Evolutionary conservation across 148 eudicot genomes (phyloP), one percentile per base, ranked within the genome.

Genomic region (Camellia lanceoleosa): DNA sequence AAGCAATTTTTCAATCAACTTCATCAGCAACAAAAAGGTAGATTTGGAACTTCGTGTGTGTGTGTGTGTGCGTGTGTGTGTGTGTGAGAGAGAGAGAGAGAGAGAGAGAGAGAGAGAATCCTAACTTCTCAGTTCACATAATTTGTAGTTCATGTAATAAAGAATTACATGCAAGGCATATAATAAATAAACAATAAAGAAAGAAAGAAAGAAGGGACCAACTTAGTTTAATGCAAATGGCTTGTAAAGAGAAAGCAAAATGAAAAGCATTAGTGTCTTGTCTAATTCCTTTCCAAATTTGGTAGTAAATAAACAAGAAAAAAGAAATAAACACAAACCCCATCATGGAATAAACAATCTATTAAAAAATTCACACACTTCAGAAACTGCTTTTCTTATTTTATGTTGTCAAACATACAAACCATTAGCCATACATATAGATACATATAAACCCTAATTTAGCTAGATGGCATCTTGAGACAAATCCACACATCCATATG

Each of bases 261-360:
- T 62, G n/a, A 78, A 16, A 55, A 68, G 49, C 64, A 42, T 54
- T 52, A 16, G 30, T 62, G 46, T 66, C 18, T 64, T 64, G 59
- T 51, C 12, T 14, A 19, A 67, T 9, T 44, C 41, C n/a, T 30
- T 68, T 68, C 80, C 42, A 68, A n/a, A 64, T 77, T 65, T 65
- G 79, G 71, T 10, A 77, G 18, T 9, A 52, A 64, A 68, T 55
- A 16, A 49, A 67, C 44, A 78, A 49, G 42, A 66, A 18, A 41
- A n/a, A 42, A 30, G 12, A 52, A 30, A 30, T 30, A 30, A 30
- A 30, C 1, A 73, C 59, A 73, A 12, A 44, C 59, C 79, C 59
- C 43, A 44, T 18, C 58, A 49, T 64, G n/a, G 58, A 49, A 62
- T 63, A 30, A 55, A 55, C 62, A 44, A 75, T 59, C 18, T 43